These are phyloP conservation scores for Monosporascus sp. DNA, from an alignment of 2,329 filamentous ascomycete species.

Conservation along the genomic window DNA sequence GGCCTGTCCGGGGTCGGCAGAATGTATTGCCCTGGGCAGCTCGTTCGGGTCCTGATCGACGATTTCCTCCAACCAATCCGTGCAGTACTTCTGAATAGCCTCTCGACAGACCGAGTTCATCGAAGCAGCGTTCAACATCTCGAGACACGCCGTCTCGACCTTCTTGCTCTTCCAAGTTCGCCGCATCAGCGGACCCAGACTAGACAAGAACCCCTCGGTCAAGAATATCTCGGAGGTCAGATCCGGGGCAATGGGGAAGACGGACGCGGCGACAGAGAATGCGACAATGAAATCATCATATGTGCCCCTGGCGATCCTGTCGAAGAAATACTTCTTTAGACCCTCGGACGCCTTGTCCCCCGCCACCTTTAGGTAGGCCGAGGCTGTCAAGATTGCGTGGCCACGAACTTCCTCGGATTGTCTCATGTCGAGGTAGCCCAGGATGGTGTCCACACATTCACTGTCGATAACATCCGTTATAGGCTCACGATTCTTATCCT, in stretches of 20 bases:
- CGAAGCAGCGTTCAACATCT: constrained; percentile 88
- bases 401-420: constrained; percentile 68
- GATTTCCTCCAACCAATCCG: constrained; percentile 81
- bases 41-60: constrained; percentile 66
- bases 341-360: constrained; percentile 65
- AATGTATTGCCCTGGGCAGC: constrained; percentile 42
- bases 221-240: constrained; percentile 77
- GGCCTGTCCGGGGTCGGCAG: constrained; percentile 51
- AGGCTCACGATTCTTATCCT: constrained; percentile 37
- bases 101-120: constrained; percentile 79
- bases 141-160: constrained; percentile 80
- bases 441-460: constrained; percentile 76
- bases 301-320: constrained; percentile 65
- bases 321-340: constrained; percentile 70
- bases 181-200: constrained; percentile 70
- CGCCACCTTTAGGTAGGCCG: constrained; percentile 77
- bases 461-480: constrained; percentile 62
- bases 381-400: constrained; percentile 76
- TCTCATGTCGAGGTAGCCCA: constrained; percentile 83
- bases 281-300: constrained; percentile 87
- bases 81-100: constrained; percentile 78
- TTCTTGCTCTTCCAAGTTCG: constrained; percentile 79
- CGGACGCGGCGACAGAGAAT: constrained; percentile 83
- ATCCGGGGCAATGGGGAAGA: constrained; percentile 81
- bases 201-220: constrained; percentile 78